Evolutionary conservation across 768 basidiomycete species (phyloP).

Genomic region (Leucocoprinus birnbaumii): DNA sequence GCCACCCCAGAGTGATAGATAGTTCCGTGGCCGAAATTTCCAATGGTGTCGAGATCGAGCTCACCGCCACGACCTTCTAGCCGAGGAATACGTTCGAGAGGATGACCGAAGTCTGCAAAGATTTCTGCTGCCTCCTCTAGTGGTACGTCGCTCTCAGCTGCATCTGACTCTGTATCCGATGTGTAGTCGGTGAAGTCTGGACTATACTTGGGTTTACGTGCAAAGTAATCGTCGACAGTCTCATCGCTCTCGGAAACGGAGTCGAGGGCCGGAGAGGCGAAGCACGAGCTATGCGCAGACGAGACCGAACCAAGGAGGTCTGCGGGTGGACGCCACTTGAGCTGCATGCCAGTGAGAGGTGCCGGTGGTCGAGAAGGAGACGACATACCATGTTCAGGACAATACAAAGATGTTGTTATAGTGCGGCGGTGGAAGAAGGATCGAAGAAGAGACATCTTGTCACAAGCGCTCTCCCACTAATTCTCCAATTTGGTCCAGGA

Average conservation of each 20-base stretch:
- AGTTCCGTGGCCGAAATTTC: slow-evolving; percentile 13
- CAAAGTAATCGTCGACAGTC: neutral
- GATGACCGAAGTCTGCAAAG: slow-evolving; percentile 25
- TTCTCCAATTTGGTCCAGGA: neutral
- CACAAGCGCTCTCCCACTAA: neutral
- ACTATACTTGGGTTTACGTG: neutral
- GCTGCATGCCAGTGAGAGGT: slow-evolving; percentile 4
- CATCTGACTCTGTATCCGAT: slow-evolving; percentile 14
- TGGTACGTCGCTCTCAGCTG: slow-evolving; percentile 27
- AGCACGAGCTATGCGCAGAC: neutral
- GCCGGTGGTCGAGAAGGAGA: neutral
- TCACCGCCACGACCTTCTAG: slow-evolving; percentile 23
- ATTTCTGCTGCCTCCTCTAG: slow-evolving; percentile 26
- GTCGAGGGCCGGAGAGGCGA: neutral
- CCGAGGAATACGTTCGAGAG: slow-evolving; percentile 32
- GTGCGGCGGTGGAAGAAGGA: slow-evolving; percentile 6
- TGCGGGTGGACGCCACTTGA: slow-evolving; percentile 9
- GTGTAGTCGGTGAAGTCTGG: neutral
- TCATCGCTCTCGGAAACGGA: neutral
- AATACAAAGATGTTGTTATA: neutral
- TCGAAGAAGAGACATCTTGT: slow-evolving; percentile 9
- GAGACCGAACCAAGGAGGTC: slow-evolving; percentile 1
- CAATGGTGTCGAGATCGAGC: slow-evolving; percentile 17
- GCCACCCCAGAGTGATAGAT: slow-evolving; percentile 15
- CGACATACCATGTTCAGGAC: neutral